A percentile compares a stretch with the other conserved stretches of the same genome.
Evolutionary conservation across 73 alveolate genomes (phyloP).

Genomic region (Tetrahymena elliotti): DNA sequence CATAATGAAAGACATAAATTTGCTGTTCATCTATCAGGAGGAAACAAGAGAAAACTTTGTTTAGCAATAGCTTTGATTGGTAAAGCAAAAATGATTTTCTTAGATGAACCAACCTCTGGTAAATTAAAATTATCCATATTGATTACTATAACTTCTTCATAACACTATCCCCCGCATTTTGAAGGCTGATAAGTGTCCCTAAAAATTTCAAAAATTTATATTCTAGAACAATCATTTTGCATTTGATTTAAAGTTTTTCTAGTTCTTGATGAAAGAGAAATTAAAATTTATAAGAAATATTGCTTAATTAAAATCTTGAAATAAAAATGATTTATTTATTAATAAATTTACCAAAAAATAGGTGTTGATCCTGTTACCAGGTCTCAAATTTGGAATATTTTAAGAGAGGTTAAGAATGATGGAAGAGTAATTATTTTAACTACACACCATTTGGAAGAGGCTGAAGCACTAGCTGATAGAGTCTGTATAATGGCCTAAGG

Average conservation of each 20-base stretch:
- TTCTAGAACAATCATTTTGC: too few relatives aligned
- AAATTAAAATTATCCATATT: too few relatives aligned
- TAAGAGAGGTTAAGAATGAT: constrained; percentile 56
- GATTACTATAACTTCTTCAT: too few relatives aligned
- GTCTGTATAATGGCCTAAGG: constrained; percentile 79
- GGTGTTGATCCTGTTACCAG: constrained; percentile 89
- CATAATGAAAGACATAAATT: constrained; percentile 44
- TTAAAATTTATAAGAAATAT: too few relatives aligned
- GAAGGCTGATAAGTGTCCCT: too few relatives aligned
- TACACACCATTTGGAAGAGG: constrained; percentile 84
- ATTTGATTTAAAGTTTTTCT: too few relatives aligned
- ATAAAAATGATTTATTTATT: background rate
- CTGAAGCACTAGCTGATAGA: constrained; percentile 78
- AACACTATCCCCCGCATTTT: too few relatives aligned
- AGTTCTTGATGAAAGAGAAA: too few relatives aligned
- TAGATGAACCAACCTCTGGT: constrained; percentile 95
- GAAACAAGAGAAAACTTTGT: constrained; percentile 85
- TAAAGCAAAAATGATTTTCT: constrained; percentile 71
- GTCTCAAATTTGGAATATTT: constrained; percentile 85
- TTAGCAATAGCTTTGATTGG: constrained; percentile 88
- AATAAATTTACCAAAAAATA: background rate
- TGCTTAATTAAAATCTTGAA: too few relatives aligned
- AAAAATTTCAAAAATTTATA: too few relatives aligned
- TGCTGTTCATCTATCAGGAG: constrained; percentile 77
- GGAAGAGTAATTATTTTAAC: constrained; percentile 67